Evolutionary conservation across 805 yeast species (phyloP).

Genomic region (Kazachstania bromeliacearum): DNA sequence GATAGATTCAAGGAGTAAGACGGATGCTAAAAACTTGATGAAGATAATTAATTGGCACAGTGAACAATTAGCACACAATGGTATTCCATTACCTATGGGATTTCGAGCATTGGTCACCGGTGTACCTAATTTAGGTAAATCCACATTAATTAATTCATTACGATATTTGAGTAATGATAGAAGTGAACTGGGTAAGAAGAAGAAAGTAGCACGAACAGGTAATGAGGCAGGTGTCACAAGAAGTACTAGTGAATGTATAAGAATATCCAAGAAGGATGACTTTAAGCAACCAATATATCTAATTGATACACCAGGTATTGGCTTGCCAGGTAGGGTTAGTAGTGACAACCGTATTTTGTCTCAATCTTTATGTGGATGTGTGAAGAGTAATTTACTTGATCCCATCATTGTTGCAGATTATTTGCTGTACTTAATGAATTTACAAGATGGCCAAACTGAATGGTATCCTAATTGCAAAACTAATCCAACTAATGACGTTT

Average conservation of each 20-base stretch:
- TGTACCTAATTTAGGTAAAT: constrained; percentile 97
- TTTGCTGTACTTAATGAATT: constrained; percentile 61
- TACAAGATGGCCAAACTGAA: constrained; percentile 28
- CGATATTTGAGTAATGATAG: constrained; percentile 35
- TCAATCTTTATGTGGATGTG: constrained; percentile 65
- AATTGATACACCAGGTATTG: constrained; percentile 90
- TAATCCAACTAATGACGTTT: constrained; percentile 65
- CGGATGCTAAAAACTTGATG: constrained; percentile 44
- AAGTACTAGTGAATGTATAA: constrained; percentile 63
- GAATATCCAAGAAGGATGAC: constrained; percentile 30
- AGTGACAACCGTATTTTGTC: constrained; percentile 63
- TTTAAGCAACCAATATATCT: constrained; percentile 44
- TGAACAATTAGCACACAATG: constrained; percentile 20
- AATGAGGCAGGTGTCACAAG: constrained; percentile 87
- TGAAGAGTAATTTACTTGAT: constrained; percentile 60
- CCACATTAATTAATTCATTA: constrained; percentile 71
- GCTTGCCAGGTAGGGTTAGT: constrained; percentile 56
- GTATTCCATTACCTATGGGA: constrained; percentile 79
- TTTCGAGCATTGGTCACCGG: constrained; percentile 71
- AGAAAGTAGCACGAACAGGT: constrained; percentile 77
- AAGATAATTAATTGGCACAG: constrained; percentile 40
- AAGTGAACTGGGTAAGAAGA: constrained; percentile 16
- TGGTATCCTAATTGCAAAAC: constrained; percentile 12
- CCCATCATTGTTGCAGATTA: constrained; percentile 84
- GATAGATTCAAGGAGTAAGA: constrained; percentile 46